Evolutionary conservation across 805 yeast genomes (phyloP).

Genomic region (Yamadazyma takamatsuzukensis): DNA sequence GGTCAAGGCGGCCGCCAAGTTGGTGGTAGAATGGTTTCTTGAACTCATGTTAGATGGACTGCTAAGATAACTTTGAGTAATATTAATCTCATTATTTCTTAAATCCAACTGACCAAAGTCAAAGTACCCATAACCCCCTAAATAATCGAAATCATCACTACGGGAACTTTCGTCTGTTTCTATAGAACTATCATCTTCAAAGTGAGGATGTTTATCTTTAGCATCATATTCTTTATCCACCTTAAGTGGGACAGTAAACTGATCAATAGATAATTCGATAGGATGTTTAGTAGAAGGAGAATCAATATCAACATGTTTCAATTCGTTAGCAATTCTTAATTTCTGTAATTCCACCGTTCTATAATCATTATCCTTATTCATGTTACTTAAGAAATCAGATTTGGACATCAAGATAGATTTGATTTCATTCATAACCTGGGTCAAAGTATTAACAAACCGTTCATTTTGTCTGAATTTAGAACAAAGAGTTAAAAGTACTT

Average conservation of each 20-base stretch:
- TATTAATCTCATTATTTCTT: conserved; percentile 40
- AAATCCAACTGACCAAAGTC: conserved; percentile 66
- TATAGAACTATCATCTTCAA: background rate
- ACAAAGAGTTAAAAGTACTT: conserved; percentile 75
- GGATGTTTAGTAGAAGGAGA: conserved; percentile 22
- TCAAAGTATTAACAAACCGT: conserved; percentile 68
- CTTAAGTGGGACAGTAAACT: conserved; percentile 14
- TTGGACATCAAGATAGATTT: conserved; percentile 44
- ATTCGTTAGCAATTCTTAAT: conserved; percentile 32
- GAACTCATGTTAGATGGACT: conserved; percentile 23
- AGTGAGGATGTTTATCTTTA: background rate
- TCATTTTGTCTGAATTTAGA: conserved; percentile 87
- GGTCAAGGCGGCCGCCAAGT: conserved; percentile 14
- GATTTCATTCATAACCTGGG: conserved; percentile 57
- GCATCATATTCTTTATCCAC: conserved; percentile 1
- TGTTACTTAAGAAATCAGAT: conserved; percentile 26
- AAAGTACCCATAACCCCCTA: conserved; percentile 88
- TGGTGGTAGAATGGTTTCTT: conserved; percentile 27
- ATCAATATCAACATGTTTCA: conserved; percentile 23
- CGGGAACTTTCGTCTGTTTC: conserved; percentile 1
- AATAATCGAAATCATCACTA: conserved; percentile 18
- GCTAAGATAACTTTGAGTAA: conserved; percentile 28
- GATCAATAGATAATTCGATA: conserved; percentile 20
- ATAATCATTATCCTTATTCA: conserved; percentile 26
- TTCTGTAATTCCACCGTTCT: conserved; percentile 31